A percentile compares a stretch with the other conserved stretches of the same genome.
Evolutionary conservation across 345 rosid genomes (phyloP).

Genomic region (Pugionium dolabratum): DNA sequence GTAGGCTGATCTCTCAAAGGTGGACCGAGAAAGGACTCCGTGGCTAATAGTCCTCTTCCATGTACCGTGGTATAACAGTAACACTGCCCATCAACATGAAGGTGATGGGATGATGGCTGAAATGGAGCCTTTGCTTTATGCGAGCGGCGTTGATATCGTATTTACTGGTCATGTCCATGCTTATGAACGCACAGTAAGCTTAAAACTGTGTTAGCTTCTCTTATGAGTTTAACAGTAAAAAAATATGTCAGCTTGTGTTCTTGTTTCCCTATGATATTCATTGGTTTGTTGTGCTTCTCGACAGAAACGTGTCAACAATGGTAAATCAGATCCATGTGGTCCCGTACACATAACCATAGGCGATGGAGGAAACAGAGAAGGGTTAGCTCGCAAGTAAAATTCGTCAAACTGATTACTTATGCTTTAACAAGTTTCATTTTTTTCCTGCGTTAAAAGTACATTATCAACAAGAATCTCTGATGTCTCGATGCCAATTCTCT

Average conservation of each 20-base stretch:
- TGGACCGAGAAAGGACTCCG: conserved; percentile 78
- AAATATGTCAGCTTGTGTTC: not conserved
- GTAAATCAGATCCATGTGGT: conserved; percentile 73
- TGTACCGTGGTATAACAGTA: conserved; percentile 96
- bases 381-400: conserved; percentile 70
- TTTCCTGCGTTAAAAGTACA: not conserved
- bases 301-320: conserved; percentile 72
- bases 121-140: conserved; percentile 84
- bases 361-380: conserved; percentile 95
- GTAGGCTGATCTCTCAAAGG: conserved; percentile 79
- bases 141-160: conserved; percentile 73
- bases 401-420: conserved; percentile 17
- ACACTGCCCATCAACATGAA: conserved; percentile 78
- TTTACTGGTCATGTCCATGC: conserved; percentile 96
- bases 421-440: not conserved
- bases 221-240: not conserved
- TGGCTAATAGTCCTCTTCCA: conserved; percentile 85
- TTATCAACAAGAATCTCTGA: not conserved
- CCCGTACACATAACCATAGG: conserved; percentile 84
- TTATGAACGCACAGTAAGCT: conserved; percentile 81
- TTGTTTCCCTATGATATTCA: conserved; percentile 23
- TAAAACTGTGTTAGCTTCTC: not conserved
- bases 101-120: conserved; percentile 80
- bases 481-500: not conserved
- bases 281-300: conserved; percentile 20